These are phyloP conservation scores for Rhinocladiella similis DNA, from an alignment of 2,329 filamentous ascomycete species.

Conservation along the genomic window DNA sequence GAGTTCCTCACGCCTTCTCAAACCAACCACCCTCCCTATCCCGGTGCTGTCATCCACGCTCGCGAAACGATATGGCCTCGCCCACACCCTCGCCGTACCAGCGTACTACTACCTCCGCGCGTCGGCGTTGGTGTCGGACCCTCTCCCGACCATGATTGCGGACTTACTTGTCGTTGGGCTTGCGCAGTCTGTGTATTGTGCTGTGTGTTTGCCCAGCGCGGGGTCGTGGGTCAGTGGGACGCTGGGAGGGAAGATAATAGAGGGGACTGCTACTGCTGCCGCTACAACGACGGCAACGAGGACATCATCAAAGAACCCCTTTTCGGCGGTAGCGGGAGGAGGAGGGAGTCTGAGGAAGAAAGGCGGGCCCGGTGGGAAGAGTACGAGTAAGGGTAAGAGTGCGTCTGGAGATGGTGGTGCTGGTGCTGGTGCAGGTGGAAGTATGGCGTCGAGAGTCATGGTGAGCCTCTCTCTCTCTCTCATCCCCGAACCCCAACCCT, in stretches of 20 bases:
- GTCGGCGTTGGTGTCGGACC: constrained; percentile 66
- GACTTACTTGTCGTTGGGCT: constrained; percentile 63
- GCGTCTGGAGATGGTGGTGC: neutral
- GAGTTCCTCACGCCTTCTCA: constrained; percentile 25
- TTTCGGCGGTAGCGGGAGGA: constrained; percentile 8
- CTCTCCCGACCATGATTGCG: constrained; percentile 62
- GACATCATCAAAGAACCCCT: constrained; percentile 9
- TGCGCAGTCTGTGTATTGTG: constrained; percentile 62
- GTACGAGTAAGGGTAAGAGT: constrained; percentile 10
- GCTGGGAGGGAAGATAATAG: constrained; percentile 19
- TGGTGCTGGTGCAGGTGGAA: constrained; percentile 18
- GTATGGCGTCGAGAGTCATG: constrained; percentile 26
- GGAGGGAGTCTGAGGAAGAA: constrained; percentile 27
- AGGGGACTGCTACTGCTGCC: constrained; percentile 21
- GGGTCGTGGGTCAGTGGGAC: constrained; percentile 36
- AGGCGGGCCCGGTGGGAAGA: constrained; percentile 3
- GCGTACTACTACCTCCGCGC: constrained; percentile 66
- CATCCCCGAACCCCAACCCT: no score
- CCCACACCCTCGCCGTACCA: constrained; percentile 68
- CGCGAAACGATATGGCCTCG: constrained; percentile 60
- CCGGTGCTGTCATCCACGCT: constrained; percentile 48
- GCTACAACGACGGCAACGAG: neutral
- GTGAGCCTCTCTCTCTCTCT: no score
- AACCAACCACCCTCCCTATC: constrained; percentile 39
- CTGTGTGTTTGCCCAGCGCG: constrained; percentile 59